Evolutionary conservation across 208 protist species (phyloP), one percentile per base, ranked within the genome.

Genomic region (Acanthamoeba castellanii): DNA sequence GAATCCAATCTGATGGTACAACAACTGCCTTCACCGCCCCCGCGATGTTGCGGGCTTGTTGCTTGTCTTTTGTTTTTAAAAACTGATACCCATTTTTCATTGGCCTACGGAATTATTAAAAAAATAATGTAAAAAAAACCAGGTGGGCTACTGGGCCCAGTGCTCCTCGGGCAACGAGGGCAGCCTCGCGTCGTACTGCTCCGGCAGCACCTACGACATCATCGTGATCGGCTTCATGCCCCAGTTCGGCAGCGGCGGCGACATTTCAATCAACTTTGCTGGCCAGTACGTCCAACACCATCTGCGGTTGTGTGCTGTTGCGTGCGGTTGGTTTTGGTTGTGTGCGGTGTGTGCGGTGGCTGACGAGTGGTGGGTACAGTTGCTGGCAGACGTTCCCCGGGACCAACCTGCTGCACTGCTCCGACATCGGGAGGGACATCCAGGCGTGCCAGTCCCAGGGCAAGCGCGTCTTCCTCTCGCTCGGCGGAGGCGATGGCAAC

Each of bases 181-280:
- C 61, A 85, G 18, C 30, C 32, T 95, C 47, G 52, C 59, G 25
- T 14, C 8, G 22, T 96, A 95, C 78, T 96, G 95, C 61, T 27
- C 50, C 14, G 81, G 95, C 78, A 59, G 64, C 37, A 95, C 66
- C 50, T 96, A 95, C 81, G 95, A 96, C 87, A 85, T 96, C 59
- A 87, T 96, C 92, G 89, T 94, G 42, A 20, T 94, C 57, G 66
- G 81, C 30, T 96, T 96, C 34, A 42, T 88, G 27, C 42, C 47
- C 32, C n/a, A 52, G 22, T 96, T 96, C 14, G 81, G 72, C 25
- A 74, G 42, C 85, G 89, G 74, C 37, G 88, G 90, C n/a, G 81
- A 59, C 22, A 50, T 66, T 37, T 66, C 82, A 32, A 59, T 92
- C 30, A 87, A 66, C 64, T 68, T 91, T 52, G 85, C 85, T 8